Percentiles rank a stretch among this genome's conserved stretches.
Evolutionary conservation across 208 protist species (phyloP).

Genomic region (Leishmania braziliensis): DNA sequence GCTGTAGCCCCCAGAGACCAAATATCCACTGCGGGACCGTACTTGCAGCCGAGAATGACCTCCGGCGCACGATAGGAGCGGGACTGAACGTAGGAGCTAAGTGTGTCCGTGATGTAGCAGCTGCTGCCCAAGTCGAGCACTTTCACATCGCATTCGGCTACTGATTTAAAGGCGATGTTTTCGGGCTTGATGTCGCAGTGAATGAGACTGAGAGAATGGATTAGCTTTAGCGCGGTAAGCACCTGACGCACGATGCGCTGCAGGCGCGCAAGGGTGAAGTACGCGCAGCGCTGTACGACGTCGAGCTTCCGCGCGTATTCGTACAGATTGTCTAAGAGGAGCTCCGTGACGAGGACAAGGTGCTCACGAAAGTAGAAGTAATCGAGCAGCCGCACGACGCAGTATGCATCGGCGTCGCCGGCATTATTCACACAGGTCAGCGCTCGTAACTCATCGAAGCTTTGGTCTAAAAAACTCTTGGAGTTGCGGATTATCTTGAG

Average conservation of each 20-base stretch:
- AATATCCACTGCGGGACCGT: constrained; percentile 87
- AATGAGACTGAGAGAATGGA: constrained; percentile 91
- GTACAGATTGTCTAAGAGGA: constrained; percentile 93
- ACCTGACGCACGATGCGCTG: constrained; percentile 78
- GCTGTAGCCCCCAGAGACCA: constrained; percentile 93
- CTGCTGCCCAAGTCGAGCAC: constrained; percentile 92
- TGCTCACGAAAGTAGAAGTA: constrained; percentile 95
- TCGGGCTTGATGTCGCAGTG: constrained; percentile 98
- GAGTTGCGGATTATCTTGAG: constrained; percentile 96
- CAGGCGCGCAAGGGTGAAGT: constrained; percentile 86
- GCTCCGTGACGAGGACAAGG: constrained; percentile 92
- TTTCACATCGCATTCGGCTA: constrained; percentile 77
- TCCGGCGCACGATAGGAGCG: constrained; percentile 95
- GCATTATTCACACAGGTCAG: constrained; percentile 83
- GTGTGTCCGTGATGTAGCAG: constrained; percentile 69
- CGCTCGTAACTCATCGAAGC: constrained; percentile 94
- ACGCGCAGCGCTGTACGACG: constrained; percentile 55
- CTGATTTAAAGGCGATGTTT: constrained; percentile 91
- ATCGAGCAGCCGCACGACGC: constrained; percentile 80
- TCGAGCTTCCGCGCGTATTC: constrained; percentile 87
- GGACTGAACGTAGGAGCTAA: constrained; percentile 92
- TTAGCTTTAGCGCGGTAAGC: constrained; percentile 67
- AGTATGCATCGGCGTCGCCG: constrained; percentile 68
- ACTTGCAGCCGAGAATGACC: constrained; percentile 84
- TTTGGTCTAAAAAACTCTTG: constrained; percentile 95